Base-by-base conservation (phyloP, 371 early-diverging fungal species). In the Blakeslea trispora region DNA sequence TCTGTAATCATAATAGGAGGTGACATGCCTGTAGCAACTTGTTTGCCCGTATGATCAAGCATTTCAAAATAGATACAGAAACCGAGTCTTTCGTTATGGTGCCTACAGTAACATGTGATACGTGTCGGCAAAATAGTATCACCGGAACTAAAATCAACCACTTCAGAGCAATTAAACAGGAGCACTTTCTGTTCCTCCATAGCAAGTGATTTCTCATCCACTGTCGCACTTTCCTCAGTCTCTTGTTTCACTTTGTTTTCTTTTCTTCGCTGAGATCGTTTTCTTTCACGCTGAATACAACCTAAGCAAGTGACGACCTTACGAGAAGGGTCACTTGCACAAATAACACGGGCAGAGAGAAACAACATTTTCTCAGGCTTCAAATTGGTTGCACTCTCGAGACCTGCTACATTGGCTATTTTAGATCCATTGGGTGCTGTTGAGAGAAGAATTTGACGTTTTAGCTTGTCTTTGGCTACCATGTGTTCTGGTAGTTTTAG, bases 1-100 rank as follows among this genome's bases (percentile, higher is more conserved):
- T 96, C 97, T 1, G 97, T 96, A 51, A 96, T 94, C 89, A 96
- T 88, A 44, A 96, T 92, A 3, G 97, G 94, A 2, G 95, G 92
- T 10, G 95, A 92, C 61, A 90, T 81, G 34, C 92, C 94, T 4
- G 85, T 81, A 9, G 94, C 93, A 10, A 94, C 78, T 40, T 84
- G 73, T 24, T 79, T 74, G 46, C 87, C 85, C 28, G 71, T 71
- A 57, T 83, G 73, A 68, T 96, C 94, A 19, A 81, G 77, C 66
- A 92, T 82, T 35, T 86, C 75, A 65, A 94, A 91, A 57, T 87
- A 90, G 28, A 96, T 75, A 60, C 80, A 91, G 64, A 96, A 96
- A 1, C 97, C 97, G 4, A 87, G 67, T 75, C 91, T 89, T 65
- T 96, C 97, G 59, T 86, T 82, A 61, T 95, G 95, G 63, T 96